Evolutionary conservation across 1,284 basidiomycete genomes (phyloP), one percentile per base, ranked within the genome.

Genomic region (Moesziomyces globuligerus): DNA sequence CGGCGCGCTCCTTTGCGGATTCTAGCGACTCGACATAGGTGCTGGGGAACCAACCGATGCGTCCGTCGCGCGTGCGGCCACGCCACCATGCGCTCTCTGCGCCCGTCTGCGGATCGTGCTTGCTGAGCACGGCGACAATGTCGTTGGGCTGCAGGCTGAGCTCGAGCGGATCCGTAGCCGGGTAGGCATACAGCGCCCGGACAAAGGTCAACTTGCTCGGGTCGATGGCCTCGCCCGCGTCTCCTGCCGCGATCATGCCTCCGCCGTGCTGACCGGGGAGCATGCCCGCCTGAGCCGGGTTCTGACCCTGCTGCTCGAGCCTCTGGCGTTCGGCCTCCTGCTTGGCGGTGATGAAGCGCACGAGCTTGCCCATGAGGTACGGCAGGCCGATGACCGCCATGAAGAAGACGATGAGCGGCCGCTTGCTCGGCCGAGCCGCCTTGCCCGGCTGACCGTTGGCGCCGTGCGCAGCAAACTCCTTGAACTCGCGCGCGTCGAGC

Each of bases 11-110:
- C 46, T 75, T 75, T 3, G 78, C 80, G n/a, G 73, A 69, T 56
- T 81, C 78, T 24, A 82, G 52, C 24, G 75, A 76, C 59, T 81
- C 80, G n/a, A 80, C 78, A 45, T 82, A 82, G 28, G 78, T 94
- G 70, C 87, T 88, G 1, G 95, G 95, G 87, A 99, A 97, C 94
- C 94, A 99, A 0, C 95, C 95, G 73, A 93, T 90, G 66, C 90
- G 87, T 0, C 95, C 96, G 75, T 98, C 94, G 57, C 95, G 87
- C 62, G 92, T 95, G 48, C 95, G 86, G 0, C 95, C 95, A 81
- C 90, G 90, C 94, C 94, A 98, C 95, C 96, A 99, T 45, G 94
- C 93, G 15, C 87, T 87, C 58, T 89, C 89, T 23, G 90, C 87
- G 46, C 90, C 90, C 36, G 80, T 81, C 41, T 75, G 65, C 7